phyloP scores from a whole-genome alignment of 2,329 filamentous ascomycete genomes.

The Arthroderma sp. region DNA sequence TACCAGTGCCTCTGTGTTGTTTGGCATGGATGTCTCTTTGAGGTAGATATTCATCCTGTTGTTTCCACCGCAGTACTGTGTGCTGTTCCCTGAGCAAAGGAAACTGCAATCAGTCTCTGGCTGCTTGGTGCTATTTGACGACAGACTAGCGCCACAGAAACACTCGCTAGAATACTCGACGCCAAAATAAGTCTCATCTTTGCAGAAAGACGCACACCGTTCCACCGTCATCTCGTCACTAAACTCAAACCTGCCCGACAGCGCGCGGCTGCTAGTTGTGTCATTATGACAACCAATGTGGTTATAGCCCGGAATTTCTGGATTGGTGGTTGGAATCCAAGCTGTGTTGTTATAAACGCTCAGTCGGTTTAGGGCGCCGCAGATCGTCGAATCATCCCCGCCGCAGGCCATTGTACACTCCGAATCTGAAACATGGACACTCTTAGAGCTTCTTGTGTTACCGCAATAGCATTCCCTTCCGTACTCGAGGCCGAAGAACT shows the following conservation, averaged over 20 bases:
- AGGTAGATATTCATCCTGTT: constrained; percentile 8
- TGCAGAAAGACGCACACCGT: constrained; percentile 6
- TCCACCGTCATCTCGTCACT: constrained; percentile 7
- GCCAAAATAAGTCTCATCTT: constrained; percentile 5
- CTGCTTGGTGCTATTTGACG: constrained; percentile 3
- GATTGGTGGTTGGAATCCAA: constrained; percentile 7
- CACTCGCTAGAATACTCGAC: constrained; percentile 9
- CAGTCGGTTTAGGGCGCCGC: constrained; percentile 5
- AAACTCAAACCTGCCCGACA: constrained; percentile 6
- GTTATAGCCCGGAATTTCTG: constrained; percentile 6
- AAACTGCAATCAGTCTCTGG: constrained; percentile 7
- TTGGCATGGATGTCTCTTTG: no score
- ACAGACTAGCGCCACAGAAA: constrained; percentile 6
- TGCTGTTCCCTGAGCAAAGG: constrained; percentile 8
- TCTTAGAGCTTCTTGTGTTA: background rate
- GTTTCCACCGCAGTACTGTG: constrained; percentile 8
- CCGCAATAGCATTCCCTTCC: constrained; percentile 8
- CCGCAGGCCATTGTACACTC: constrained; percentile 7
- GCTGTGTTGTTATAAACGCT: constrained; percentile 7
- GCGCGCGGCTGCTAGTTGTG: constrained; percentile 2
- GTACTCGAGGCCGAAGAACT: constrained; percentile 9
- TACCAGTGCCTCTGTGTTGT: no score
- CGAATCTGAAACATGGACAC: background rate
- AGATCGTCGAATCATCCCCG: constrained; percentile 5
- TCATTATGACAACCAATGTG: constrained; percentile 9